Evolutionary conservation across 495 filamentous ascomycete genomes (phyloP).

Genomic region (Podospora tetraspora): DNA sequence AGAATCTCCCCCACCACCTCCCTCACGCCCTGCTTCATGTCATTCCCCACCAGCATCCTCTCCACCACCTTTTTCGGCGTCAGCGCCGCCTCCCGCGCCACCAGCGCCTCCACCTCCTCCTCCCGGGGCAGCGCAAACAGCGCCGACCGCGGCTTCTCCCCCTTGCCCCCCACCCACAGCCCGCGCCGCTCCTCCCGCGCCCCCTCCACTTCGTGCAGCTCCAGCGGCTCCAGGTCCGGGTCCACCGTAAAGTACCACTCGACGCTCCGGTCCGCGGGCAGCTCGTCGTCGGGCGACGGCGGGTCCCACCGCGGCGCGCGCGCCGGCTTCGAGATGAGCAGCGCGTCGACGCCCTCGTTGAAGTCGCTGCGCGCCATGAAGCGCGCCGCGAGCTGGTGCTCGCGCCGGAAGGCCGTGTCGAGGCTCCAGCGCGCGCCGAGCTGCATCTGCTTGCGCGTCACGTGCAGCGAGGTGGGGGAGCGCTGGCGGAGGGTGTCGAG

Average conservation of each 20-base stretch:
- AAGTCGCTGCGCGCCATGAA: conserved; percentile 92
- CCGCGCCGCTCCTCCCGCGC: not conserved
- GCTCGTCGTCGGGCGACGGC: conserved; percentile 56
- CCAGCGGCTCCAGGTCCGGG: conserved; percentile 38
- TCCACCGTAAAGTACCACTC: conserved; percentile 55
- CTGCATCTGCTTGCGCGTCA: conserved; percentile 75
- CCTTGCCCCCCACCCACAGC: conserved; percentile 3
- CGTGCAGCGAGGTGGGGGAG: conserved; percentile 78
- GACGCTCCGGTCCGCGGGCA: conserved; percentile 43
- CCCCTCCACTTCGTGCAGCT: conserved; percentile 31
- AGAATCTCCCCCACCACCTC: conserved; percentile 56
- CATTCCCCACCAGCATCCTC: conserved; percentile 40
- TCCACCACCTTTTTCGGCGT: conserved; percentile 41
- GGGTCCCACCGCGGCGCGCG: conserved; percentile 66
- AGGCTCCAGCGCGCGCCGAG: conserved; percentile 71
- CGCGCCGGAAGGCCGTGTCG: conserved; percentile 71
- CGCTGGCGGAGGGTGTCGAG: conserved; percentile 62
- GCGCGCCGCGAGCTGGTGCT: conserved; percentile 68
- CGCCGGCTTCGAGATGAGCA: conserved; percentile 56
- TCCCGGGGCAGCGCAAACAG: conserved; percentile 68
- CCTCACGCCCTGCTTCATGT: conserved; percentile 52
- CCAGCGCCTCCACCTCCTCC: conserved; percentile 54
- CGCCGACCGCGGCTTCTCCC: conserved; percentile 44
- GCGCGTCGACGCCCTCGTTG: conserved; percentile 71
- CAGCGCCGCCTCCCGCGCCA: conserved; percentile 34